Evolutionary conservation across 225 moss, liverwort and hornwort genomes (phyloP), one percentile per base, ranked within the genome.

Genomic region (Marchantia paleacea): DNA sequence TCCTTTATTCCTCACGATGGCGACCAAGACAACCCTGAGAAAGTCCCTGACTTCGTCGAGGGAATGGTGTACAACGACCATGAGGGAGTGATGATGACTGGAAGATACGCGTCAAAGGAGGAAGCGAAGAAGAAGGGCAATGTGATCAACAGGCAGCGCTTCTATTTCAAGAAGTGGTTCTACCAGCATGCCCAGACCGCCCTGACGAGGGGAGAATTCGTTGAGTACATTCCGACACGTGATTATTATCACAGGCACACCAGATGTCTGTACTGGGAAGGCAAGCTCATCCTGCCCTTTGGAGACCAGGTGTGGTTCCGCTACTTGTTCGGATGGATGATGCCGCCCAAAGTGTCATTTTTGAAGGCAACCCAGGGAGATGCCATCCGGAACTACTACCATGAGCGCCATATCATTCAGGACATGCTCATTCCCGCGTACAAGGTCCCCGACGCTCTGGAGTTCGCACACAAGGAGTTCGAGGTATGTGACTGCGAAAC

Each of bases 321-420:
- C 7, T 95, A 92, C 71, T 87, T 92, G 26, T 77, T 99, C 0
- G 99, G 99, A 10, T 99, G 99, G 99, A 92, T 92, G 93, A 99
- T 99, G 99, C 99, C 99, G 18, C 99, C 99, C 3, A 99, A 99
- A 76, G 99, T 99, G n/a, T 99, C 99, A 12, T 92, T 94, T 63
- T 65, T 99, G 83, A 99, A 99, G 80, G 99, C 99, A 39, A 99
- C 99, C 25, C 99, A 99, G 90, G 95, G 99, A 71, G 99, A 95
- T 11, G 89, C 95, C 12, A 94, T 99, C 75, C 99, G 99, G 62
- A 95, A 99, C 75, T 99, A 99, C 80, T 99, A 99, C 79, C 99
- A 99, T 30, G 99, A 99, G 88, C 91, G 91, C 51, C 99, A 99
- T 74, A 85, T 99, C n/a, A 99, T 99, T 80, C 99, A 99, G 83